Evolutionary conservation across 2,329 filamentous ascomycete genomes (phyloP), one percentile per base, ranked within the genome.

Genomic region (Lachnum nothofagi): DNA sequence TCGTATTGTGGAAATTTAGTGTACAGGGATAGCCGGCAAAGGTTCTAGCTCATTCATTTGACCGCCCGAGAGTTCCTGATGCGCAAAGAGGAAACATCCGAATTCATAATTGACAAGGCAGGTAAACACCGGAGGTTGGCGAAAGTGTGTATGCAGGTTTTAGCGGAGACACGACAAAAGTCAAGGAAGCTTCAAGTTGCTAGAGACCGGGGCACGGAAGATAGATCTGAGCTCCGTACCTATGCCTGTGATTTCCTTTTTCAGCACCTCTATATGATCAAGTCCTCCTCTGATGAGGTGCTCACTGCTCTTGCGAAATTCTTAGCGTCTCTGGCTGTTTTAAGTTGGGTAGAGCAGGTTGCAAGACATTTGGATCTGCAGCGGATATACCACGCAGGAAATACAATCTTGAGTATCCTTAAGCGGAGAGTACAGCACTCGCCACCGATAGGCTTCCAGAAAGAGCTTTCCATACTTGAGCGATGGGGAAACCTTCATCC

Each of bases 1-100:
- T 54, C 56, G 3, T 41, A 63, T 2, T 68, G 65, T 40, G 65
- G 65, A 1, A 60, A 67, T 7, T 54, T 68, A 9, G 60, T 67
- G 3, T 46, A 35, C 2, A 45, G 67, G 6, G 58, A 66, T 42
- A 23, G 49, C 3, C 16, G 48, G 6, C 35, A 46, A 0, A 54
- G 51, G 14, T 56, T 65, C 2, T 45, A 60, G 8, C 40, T 67
- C 27, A 44, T 71, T 19, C 70, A 72, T 52, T 61, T 67, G 43
- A 72, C 69, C 12, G 68, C 67, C 17, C 60, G 23, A 37, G 42
- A 48, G 20, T 48, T 35, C 20, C 39, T 48, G 7, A 12, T 42
- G 5, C 65, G 46, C 17, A 8, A 20, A 2, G 31, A 39, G 29
- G 19, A 40, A 10, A 9, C 39, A 25, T 44, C 47, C 5, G 59